A percentile compares a stretch with the other conserved stretches of the same genome.
These are phyloP conservation scores for Tylopilus vinaceipallidus DNA, from an alignment of 768 basidiomycete genomes.

Conservation along the genomic window DNA sequence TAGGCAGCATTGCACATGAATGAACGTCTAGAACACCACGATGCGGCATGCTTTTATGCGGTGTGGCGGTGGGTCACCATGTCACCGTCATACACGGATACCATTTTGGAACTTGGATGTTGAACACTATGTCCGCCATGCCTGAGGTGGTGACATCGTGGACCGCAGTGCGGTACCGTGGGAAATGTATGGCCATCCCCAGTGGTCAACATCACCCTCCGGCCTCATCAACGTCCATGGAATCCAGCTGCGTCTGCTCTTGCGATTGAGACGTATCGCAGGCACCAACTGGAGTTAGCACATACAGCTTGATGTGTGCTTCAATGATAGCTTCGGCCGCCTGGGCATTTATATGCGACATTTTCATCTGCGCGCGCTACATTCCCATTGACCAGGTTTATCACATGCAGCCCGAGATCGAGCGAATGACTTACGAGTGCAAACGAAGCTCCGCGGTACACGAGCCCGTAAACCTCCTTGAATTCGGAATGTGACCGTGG, in stretches of 20 bases:
- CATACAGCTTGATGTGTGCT: slow-evolving; percentile 38
- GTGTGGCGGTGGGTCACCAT: too few species aligned
- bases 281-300: slow-evolving; percentile 3
- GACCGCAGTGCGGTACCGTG: too few species aligned
- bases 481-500: slow-evolving; percentile 38
- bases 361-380: slow-evolving; percentile 32
- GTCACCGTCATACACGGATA: too few species aligned
- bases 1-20: neutral
- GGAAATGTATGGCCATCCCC: too few species aligned
- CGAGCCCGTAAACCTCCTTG: slow-evolving; percentile 38
- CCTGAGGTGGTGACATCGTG: too few species aligned
- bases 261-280: neutral
- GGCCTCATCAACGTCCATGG: slow-evolving; percentile 7
- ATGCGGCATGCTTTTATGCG: too few species aligned
- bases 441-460: slow-evolving; percentile 41
- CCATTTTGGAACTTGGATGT: too few species aligned
- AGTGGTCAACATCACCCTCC: slow-evolving; percentile 9
- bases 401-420: neutral
- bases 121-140: too few species aligned
- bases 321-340: slow-evolving; percentile 34
- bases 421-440: slow-evolving; percentile 35
- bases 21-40: slow-evolving; percentile 1
- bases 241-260: neutral
- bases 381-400: neutral
- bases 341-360: slow-evolving; percentile 20